Conservation (phyloP, 768 basidiomycete species). For the Rhodotorula paludigena region DNA sequence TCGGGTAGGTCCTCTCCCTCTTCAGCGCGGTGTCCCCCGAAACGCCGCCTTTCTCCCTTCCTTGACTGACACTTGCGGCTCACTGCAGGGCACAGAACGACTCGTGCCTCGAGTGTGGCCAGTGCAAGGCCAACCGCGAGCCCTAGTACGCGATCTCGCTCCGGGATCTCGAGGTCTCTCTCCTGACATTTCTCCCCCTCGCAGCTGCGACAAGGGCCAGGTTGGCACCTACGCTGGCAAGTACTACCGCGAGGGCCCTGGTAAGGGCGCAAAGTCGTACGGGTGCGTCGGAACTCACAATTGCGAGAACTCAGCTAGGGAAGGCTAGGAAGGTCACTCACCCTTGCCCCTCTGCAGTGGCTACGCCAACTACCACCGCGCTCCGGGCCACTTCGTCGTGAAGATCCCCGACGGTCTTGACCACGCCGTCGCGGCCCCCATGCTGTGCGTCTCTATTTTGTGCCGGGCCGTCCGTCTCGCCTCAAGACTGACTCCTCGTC, state of each 20-base stretch:
- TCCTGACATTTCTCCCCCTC: slow-evolving; percentile 49
- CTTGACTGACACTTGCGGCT: background rate
- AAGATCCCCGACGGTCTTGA: slow-evolving; percentile 55
- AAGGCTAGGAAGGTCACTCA: too few relatives aligned
- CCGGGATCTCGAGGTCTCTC: too few relatives aligned
- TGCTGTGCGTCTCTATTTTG: too few relatives aligned
- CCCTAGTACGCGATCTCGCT: slow-evolving; percentile 39
- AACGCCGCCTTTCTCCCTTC: slow-evolving; percentile 20
- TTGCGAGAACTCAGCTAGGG: too few relatives aligned
- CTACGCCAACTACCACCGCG: slow-evolving; percentile 50
- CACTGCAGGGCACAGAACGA: slow-evolving; percentile 51
- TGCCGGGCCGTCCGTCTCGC: too few relatives aligned
- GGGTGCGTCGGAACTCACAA: too few relatives aligned
- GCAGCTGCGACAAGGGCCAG: slow-evolving; percentile 52
- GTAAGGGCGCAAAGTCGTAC: slow-evolving; percentile 37
- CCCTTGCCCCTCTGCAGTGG: too few relatives aligned
- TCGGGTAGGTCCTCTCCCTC: slow-evolving; percentile 41
- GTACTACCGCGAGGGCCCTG: slow-evolving; percentile 26
- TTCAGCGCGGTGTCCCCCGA: background rate
- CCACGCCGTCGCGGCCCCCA: slow-evolving; percentile 57
- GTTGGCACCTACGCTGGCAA: slow-evolving; percentile 35
- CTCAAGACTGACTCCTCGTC: too few relatives aligned
- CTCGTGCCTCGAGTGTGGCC: slow-evolving; percentile 49
- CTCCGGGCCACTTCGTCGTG: slow-evolving; percentile 56
- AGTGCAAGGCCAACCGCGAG: slow-evolving; percentile 51